Evolutionary conservation across 2,329 filamentous ascomycete genomes (phyloP).

Genomic region (Aspergillus texensis): DNA sequence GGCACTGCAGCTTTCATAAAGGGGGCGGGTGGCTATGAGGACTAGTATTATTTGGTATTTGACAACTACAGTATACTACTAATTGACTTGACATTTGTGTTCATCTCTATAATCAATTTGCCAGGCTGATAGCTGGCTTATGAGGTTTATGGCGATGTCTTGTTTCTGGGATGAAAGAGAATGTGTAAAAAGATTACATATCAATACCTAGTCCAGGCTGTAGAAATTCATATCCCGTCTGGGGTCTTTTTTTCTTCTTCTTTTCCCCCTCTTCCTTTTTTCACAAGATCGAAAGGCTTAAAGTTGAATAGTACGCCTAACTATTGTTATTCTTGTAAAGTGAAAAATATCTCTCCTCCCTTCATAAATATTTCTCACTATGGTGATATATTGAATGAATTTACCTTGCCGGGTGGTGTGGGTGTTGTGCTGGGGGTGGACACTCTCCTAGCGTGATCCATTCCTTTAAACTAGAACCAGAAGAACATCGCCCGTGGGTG

Average conservation of each 20-base stretch:
- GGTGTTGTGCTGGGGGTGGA: conserved; percentile 13
- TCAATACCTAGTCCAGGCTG: not conserved
- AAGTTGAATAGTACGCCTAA: not conserved
- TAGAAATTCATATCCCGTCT: not conserved
- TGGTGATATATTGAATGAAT: not conserved
- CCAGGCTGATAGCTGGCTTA: not conserved
- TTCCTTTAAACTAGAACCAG: conserved; percentile 24
- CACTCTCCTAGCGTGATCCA: conserved; percentile 25
- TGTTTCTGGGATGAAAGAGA: not conserved
- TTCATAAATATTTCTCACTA: not conserved
- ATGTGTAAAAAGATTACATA: not conserved
- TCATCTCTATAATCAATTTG: not conserved
- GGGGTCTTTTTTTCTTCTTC: not conserved
- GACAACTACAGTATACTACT: no score
- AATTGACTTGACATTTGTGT: not conserved
- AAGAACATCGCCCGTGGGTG: conserved; percentile 17
- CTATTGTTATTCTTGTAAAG: not conserved
- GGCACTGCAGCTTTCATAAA: not conserved
- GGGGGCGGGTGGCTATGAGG: no score
- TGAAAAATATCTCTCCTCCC: not conserved
- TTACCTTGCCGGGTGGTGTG: conserved; percentile 3
- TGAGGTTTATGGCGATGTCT: not conserved
- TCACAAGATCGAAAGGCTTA: not conserved
- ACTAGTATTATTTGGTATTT: not conserved
- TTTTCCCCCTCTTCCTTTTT: no score